A percentile compares a stretch with the other conserved stretches of the same genome.
Evolutionary conservation across 306 rosid species (phyloP).

Genomic region (Vachellia pachyceras): DNA sequence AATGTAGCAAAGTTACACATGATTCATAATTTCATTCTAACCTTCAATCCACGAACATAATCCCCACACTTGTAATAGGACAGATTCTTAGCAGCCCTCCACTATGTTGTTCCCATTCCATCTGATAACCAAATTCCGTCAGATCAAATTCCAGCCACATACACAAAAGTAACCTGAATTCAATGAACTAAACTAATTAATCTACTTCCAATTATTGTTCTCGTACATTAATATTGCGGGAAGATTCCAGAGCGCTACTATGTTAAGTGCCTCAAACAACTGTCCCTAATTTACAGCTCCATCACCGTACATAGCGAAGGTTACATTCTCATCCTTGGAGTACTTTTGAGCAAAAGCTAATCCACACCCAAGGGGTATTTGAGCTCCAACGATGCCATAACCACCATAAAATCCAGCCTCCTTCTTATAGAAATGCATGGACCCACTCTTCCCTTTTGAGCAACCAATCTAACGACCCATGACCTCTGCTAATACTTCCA

Average conservation of each 20-base stretch:
- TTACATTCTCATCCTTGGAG: conserved; percentile 67
- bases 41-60: conserved; percentile 90
- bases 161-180: not conserved
- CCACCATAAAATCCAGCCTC: conserved; percentile 76
- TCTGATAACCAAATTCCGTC: conserved; percentile 46
- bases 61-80: conserved; percentile 91
- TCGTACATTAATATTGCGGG: conserved; percentile 86
- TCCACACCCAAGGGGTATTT: conserved; percentile 81
- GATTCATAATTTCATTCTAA: conserved; percentile 20
- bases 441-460: conserved; percentile 83
- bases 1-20: not conserved
- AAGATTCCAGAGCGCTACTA: conserved; percentile 83
- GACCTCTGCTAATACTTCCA: conserved; percentile 64
- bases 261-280: conserved; percentile 88
- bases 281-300: conserved; percentile 95
- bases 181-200: not conserved
- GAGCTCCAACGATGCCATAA: conserved; percentile 91
- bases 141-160: not conserved
- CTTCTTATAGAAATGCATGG: conserved; percentile 85
- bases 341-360: conserved; percentile 83
- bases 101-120: conserved; percentile 94
- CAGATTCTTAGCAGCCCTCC: conserved; percentile 91
- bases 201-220: conserved; percentile 81
- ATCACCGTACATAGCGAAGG: conserved; percentile 77
- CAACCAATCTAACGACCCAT: conserved; percentile 86